phyloP scores from a whole-genome alignment of 805 yeast species.

The Teunomyces barrocoloradensis region DNA sequence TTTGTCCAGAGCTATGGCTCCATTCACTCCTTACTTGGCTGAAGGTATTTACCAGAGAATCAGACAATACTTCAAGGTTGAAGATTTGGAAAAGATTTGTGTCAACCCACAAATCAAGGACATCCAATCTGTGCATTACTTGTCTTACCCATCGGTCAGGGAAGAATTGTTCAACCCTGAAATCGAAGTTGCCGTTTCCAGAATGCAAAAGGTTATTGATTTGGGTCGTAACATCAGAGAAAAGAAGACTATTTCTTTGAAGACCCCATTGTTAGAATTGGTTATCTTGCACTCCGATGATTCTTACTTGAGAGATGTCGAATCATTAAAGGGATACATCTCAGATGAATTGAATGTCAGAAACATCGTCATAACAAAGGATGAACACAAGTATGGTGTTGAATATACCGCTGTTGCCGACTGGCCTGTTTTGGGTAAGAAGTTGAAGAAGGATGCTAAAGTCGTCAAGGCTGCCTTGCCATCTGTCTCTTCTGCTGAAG shows the following conservation, averaged over 20 bases:
- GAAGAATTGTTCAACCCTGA: slow-evolving; percentile 75
- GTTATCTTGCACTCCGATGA: slow-evolving; percentile 81
- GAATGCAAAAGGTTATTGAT: slow-evolving; percentile 97
- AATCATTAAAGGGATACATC: slow-evolving; percentile 73
- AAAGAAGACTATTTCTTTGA: slow-evolving; percentile 87
- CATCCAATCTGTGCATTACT: slow-evolving; percentile 86
- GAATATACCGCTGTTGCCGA: slow-evolving; percentile 94
- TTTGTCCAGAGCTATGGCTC: slow-evolving; percentile 95
- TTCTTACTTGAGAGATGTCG: slow-evolving; percentile 72
- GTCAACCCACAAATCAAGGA: slow-evolving; percentile 51
- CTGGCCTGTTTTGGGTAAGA: slow-evolving; percentile 98
- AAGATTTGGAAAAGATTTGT: slow-evolving; percentile 44
- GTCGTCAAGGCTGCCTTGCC: slow-evolving; percentile 95
- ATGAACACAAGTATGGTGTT: slow-evolving; percentile 89
- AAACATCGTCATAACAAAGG: slow-evolving; percentile 80
- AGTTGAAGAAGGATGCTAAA: slow-evolving; percentile 89
- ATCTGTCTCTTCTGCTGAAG: slow-evolving; percentile 72
- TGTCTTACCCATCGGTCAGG: slow-evolving; percentile 83
- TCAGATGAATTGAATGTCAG: slow-evolving; percentile 91
- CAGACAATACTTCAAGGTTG: slow-evolving; percentile 58
- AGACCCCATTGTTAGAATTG: slow-evolving; percentile 88
- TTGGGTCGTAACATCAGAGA: slow-evolving; percentile 96
- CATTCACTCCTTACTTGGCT: slow-evolving; percentile 95
- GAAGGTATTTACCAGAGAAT: slow-evolving; percentile 84
- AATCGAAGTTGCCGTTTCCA: slow-evolving; percentile 82